Conservation (phyloP, 495 filamentous ascomycete species). For the Aspergillus cristatus region DNA sequence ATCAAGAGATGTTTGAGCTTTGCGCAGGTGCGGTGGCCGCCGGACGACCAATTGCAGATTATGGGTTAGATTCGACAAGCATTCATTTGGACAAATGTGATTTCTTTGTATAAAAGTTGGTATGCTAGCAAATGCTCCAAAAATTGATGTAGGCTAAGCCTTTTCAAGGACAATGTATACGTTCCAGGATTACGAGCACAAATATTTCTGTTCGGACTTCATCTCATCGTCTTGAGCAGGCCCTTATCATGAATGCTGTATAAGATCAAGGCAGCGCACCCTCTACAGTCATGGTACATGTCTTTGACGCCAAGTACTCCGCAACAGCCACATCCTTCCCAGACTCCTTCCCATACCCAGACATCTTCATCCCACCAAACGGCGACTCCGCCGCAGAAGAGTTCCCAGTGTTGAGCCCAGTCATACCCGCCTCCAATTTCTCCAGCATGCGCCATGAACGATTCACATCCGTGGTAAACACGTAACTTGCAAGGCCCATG, state of each 20-base stretch:
- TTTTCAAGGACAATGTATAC: too few species aligned
- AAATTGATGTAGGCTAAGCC: too few species aligned
- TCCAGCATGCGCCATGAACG: slow-evolving; percentile 17
- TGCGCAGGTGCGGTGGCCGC: slow-evolving; percentile 93
- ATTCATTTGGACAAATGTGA: too few species aligned
- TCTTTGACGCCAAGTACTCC: slow-evolving; percentile 3
- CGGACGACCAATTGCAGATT: slow-evolving; percentile 82
- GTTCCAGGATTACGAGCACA: too few species aligned
- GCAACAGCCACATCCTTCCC: not conserved
- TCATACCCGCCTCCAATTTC: slow-evolving; percentile 22
- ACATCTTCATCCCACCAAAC: slow-evolving; percentile 45
- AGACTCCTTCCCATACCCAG: slow-evolving; percentile 36
- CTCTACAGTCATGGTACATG: too few species aligned
- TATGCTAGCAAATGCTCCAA: too few species aligned
- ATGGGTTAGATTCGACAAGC: slow-evolving; percentile 88
- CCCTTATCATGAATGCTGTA: too few species aligned
- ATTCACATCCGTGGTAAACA: slow-evolving; percentile 17
- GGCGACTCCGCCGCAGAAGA: slow-evolving; percentile 16
- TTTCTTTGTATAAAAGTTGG: too few species aligned
- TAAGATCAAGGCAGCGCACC: too few species aligned
- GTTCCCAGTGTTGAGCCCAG: slow-evolving; percentile 22
- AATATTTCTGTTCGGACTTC: too few species aligned
- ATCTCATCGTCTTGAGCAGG: too few species aligned
- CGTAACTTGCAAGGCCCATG: slow-evolving; percentile 21
- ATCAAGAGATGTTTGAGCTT: slow-evolving; percentile 97